Percentiles rank a stretch among this genome's conserved stretches.
Evolutionary conservation across 2,329 filamentous ascomycete species (phyloP).

Genomic region (Colletotrichum theobromicola): DNA sequence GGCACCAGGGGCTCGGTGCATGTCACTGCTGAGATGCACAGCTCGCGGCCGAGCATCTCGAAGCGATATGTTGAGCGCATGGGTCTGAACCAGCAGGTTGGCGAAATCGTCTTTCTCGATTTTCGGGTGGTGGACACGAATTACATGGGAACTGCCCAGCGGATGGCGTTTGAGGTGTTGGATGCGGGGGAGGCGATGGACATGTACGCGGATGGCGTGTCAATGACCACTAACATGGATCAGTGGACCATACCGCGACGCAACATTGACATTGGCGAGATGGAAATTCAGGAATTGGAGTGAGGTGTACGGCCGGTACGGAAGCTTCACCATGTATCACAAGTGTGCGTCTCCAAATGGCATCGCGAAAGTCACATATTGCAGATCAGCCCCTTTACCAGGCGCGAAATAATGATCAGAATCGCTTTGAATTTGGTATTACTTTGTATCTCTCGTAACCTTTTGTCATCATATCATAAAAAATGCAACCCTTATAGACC

Average conservation of each 20-base stretch:
- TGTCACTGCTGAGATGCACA: neutral
- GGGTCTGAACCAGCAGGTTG: neutral
- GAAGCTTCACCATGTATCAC: neutral
- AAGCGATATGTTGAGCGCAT: neutral
- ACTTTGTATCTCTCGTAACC: neutral
- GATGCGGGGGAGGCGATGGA: neutral
- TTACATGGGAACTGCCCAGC: neutral
- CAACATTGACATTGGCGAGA: neutral
- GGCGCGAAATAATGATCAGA: neutral
- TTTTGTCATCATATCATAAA: neutral
- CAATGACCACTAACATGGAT: neutral
- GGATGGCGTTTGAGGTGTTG: neutral
- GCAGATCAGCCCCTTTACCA: fast-evolving
- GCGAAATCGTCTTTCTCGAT: neutral
- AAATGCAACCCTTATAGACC: constrained; percentile 18
- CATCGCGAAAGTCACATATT: neutral
- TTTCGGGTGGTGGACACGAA: neutral
- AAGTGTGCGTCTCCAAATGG: neutral
- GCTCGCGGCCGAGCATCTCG: neutral
- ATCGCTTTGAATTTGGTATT: neutral
- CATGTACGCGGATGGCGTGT: neutral
- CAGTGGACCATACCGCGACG: neutral
- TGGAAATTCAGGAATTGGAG: neutral
- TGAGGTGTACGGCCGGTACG: neutral
- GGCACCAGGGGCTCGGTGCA: neutral